phyloP scores from a whole-genome alignment of 2,329 filamentous ascomycete genomes.

The Alternaria brassicae region DNA sequence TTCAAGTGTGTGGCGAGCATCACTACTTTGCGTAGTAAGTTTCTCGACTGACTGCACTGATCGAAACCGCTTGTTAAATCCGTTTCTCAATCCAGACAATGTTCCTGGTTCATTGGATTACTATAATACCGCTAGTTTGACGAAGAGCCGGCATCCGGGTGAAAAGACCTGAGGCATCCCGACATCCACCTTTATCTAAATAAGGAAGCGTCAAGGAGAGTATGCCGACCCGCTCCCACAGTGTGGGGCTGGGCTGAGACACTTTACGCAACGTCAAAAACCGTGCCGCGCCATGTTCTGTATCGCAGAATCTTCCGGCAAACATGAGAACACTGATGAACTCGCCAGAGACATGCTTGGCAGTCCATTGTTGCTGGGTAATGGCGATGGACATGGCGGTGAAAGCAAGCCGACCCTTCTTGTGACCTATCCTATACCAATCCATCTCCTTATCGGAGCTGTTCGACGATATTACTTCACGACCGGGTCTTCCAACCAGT shows the following conservation, averaged over 20 bases:
- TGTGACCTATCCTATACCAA: conserved; percentile 14
- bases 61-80: neutral
- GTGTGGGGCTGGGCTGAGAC: neutral
- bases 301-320: conserved; percentile 7
- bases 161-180: neutral
- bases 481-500: conserved; percentile 6
- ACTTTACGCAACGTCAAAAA: conserved; percentile 17
- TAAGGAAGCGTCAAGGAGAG: conserved; percentile 9
- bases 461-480: neutral
- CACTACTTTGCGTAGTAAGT: neutral
- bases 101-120: neutral
- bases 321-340: conserved; percentile 20
- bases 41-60: neutral
- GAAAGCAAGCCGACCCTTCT: conserved; percentile 3
- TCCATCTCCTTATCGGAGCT: conserved; percentile 1
- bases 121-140: neutral
- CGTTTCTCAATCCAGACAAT: neutral
- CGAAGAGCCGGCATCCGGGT: neutral
- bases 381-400: conserved; percentile 16
- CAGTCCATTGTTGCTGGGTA: conserved; percentile 12
- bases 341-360: conserved; percentile 12
- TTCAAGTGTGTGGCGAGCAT: neutral
- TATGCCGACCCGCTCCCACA: conserved; percentile 20
- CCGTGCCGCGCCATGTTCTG: conserved; percentile 14
- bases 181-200: neutral